Base-by-base conservation (phyloP, 768 basidiomycete genomes). In the Leccinum imitatum region DNA sequence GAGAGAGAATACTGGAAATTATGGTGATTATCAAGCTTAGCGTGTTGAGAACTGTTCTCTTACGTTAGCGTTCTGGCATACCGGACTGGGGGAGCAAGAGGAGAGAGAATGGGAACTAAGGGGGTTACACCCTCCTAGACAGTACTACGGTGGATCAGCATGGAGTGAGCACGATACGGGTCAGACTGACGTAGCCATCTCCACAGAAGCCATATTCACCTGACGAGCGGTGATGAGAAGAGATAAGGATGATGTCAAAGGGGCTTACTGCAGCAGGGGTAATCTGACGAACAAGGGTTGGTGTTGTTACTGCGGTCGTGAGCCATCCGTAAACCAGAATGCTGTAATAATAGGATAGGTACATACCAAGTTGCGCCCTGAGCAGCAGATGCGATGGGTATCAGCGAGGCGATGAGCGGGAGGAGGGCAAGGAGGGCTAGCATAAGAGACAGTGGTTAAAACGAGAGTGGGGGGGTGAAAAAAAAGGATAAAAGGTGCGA, bases 41-140 rank as follows among this genome's bases (percentile, higher is more conserved):
- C 2, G 1, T 14, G 23, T 56, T 2, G 19, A 2, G 47, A 8
- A 15, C 0, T 17, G 57, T 50, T 46, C 64, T 19, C 84, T 63
- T 68, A 89, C 86, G 31, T 78, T 84, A 21, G 78, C 78, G 67
- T 78, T 82, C 68, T 87, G 68, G 73, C 93, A 95, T 44, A 93
- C 70, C 0, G 93, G 92, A 50, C 80, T 81, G 2, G 91, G 90
- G 52, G 69, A 73, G 75, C 91, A 95, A 0, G 91, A 91, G 59
- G 75, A 74, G 41, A 88, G 73, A 3, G 81, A 70, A 66, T 85
- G 67, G 6, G 92, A 94, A 47, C 78, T 74, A 31, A 91, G 78
- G 19, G 93, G 91, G 67, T 94, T 85, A 77, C 93, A 95, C n/a
- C 93, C 93, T 51, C 90, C 90, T 35, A 92, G 77, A 69, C 92